These are phyloP conservation scores for Pythium rishiriense DNA, from an alignment of 352 stramenopile species.

Conservation along the genomic window DNA sequence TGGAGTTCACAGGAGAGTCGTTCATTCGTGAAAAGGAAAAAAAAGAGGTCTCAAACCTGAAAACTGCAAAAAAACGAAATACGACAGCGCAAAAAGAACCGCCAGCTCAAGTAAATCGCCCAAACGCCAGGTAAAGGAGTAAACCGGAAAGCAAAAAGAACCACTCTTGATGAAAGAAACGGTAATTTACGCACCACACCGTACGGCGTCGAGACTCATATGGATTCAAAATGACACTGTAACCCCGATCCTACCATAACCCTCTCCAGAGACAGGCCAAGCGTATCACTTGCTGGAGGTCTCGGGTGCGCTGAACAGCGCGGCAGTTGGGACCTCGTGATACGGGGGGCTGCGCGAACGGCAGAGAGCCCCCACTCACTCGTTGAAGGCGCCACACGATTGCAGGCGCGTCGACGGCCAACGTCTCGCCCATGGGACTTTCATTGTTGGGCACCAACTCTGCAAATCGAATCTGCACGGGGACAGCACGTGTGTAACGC, in stretches of 20 bases:
- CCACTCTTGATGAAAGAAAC: background rate
- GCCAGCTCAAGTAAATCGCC: background rate
- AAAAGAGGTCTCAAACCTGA: background rate
- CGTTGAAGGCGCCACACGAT: background rate
- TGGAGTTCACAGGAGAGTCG: background rate
- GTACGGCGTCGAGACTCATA: background rate
- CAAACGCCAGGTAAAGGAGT: background rate
- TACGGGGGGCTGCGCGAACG: background rate
- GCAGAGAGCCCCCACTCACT: background rate
- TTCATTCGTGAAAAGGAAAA: background rate
- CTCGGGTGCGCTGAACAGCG: background rate
- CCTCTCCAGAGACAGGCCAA: conserved; percentile 1
- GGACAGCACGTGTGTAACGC: conserved; percentile 1
- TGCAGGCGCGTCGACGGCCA: background rate
- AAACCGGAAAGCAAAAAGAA: background rate
- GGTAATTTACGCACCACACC: conserved; percentile 4
- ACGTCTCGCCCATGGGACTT: background rate
- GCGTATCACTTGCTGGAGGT: conserved; percentile 6
- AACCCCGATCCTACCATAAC: conserved; percentile 6
- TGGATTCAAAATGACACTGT: conserved; percentile 16
- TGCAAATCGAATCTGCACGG: background rate
- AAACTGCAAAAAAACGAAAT: conserved; percentile 1
- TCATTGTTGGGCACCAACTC: background rate
- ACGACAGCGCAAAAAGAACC: background rate
- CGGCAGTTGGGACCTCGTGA: background rate